Percentiles rank a stretch among this genome's conserved stretches.
phyloP scores from a whole-genome alignment of 2,329 filamentous ascomycete species.

The Sordariomycetes sp. region DNA sequence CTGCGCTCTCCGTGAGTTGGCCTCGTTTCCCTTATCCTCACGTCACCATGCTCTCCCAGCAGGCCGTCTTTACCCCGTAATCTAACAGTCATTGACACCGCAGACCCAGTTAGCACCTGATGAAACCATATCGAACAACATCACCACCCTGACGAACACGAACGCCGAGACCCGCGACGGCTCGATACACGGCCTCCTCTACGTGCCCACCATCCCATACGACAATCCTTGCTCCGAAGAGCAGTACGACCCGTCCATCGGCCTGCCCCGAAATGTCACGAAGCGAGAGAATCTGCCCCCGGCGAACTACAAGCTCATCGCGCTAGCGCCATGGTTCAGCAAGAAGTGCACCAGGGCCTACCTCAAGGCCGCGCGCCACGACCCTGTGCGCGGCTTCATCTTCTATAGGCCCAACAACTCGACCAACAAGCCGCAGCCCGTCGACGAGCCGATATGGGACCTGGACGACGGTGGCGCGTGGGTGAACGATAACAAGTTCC shows the following conservation, averaged over 20 bases:
- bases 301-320: conserved; percentile 61
- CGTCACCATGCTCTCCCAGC: background rate
- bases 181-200: conserved; percentile 66
- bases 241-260: conserved; percentile 31
- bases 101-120: conserved; percentile 37
- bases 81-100: background rate
- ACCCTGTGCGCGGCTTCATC: conserved; percentile 48
- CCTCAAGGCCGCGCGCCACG: conserved; percentile 43
- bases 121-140: conserved; percentile 36
- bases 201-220: conserved; percentile 57
- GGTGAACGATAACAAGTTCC: conserved; percentile 58
- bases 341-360: conserved; percentile 61
- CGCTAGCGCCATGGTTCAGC: conserved; percentile 76
- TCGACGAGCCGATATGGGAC: conserved; percentile 54
- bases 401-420: conserved; percentile 47
- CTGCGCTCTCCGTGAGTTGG: conserved; percentile 36
- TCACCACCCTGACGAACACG: conserved; percentile 65
- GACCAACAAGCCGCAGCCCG: conserved; percentile 49
- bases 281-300: conserved; percentile 54
- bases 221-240: conserved; percentile 49
- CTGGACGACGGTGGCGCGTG: conserved; percentile 58
- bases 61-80: background rate
- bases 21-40: background rate
- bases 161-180: conserved; percentile 45
- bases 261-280: conserved; percentile 65